Percentiles rank a stretch among this genome's conserved stretches.
These are phyloP conservation scores for Gossypioides kirkii DNA, from an alignment of 345 rosid genomes.

Conservation along the genomic window DNA sequence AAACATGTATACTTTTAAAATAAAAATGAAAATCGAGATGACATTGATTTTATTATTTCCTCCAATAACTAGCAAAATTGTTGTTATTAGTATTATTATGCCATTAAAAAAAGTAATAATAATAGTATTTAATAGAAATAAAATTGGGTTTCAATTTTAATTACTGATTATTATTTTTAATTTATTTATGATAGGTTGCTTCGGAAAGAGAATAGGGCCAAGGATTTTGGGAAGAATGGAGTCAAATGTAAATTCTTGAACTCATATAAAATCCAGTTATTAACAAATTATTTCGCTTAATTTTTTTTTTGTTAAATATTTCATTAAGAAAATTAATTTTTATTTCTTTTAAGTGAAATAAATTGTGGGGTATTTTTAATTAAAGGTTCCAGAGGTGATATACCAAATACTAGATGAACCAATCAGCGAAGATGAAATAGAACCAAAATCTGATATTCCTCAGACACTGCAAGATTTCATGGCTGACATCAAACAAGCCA, in stretches of 20 bases:
- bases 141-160: background rate
- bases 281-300: no score
- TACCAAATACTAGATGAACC: constrained; percentile 67
- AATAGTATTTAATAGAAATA: no score
- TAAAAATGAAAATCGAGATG: no score
- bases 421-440: constrained; percentile 50
- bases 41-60: no score
- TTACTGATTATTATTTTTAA: no score
- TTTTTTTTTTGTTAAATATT: background rate
- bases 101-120: no score
- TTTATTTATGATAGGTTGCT: constrained; percentile 52
- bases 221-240: constrained; percentile 63
- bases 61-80: no score
- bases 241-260: constrained; percentile 47
- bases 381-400: constrained; percentile 80
- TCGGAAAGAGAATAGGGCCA: constrained; percentile 84
- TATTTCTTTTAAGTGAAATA: background rate
- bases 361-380: background rate
- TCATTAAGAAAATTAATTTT: background rate
- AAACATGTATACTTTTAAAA: no score
- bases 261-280: no score
- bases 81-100: no score
- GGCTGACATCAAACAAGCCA: constrained; percentile 52
- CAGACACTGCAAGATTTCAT: constrained; percentile 76
- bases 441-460: constrained; percentile 70